Conservation (phyloP, 768 basidiomycete species). For the Suillus variegatus region DNA sequence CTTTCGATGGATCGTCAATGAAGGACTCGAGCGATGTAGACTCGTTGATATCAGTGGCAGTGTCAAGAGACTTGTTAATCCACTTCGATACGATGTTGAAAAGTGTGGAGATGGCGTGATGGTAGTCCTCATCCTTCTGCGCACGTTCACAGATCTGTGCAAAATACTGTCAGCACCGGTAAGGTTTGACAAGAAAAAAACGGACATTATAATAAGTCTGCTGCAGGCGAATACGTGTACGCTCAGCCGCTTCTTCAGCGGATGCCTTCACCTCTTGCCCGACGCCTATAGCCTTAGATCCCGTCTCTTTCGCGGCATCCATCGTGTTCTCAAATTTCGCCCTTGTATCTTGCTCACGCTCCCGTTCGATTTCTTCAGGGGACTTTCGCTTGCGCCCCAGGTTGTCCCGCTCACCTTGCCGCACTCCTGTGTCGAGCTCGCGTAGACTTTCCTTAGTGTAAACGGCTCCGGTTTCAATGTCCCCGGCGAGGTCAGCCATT, state of each 20-base stretch:
- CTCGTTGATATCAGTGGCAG: slow-evolving; percentile 45
- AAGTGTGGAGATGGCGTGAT: slow-evolving; percentile 54
- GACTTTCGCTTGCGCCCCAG: slow-evolving; percentile 55
- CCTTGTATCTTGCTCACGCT: slow-evolving; percentile 43
- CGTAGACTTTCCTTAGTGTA: slow-evolving; percentile 54
- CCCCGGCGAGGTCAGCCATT: slow-evolving; percentile 66
- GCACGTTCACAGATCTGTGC: slow-evolving; percentile 63
- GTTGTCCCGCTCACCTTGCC: slow-evolving; percentile 58
- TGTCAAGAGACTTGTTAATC: slow-evolving; percentile 51
- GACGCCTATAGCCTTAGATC: slow-evolving; percentile 56
- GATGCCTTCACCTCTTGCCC: slow-evolving; percentile 45
- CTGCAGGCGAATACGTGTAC: slow-evolving; percentile 44
- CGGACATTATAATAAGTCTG: slow-evolving; percentile 55
- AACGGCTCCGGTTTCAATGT: slow-evolving; percentile 53
- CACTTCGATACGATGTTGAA: slow-evolving; percentile 61
- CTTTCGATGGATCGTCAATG: slow-evolving; percentile 62
- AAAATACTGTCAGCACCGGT: neutral
- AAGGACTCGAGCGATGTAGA: slow-evolving; percentile 52
- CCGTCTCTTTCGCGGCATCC: slow-evolving; percentile 61
- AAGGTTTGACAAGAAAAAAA: neutral
- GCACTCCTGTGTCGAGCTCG: slow-evolving; percentile 56
- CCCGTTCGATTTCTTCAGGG: slow-evolving; percentile 42
- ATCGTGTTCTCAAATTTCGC: slow-evolving; percentile 65
- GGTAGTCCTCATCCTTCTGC: slow-evolving; percentile 60
- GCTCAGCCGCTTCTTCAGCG: slow-evolving; percentile 45